phyloP scores from a whole-genome alignment of 768 basidiomycete genomes.

The Suillus subalutaceus region DNA sequence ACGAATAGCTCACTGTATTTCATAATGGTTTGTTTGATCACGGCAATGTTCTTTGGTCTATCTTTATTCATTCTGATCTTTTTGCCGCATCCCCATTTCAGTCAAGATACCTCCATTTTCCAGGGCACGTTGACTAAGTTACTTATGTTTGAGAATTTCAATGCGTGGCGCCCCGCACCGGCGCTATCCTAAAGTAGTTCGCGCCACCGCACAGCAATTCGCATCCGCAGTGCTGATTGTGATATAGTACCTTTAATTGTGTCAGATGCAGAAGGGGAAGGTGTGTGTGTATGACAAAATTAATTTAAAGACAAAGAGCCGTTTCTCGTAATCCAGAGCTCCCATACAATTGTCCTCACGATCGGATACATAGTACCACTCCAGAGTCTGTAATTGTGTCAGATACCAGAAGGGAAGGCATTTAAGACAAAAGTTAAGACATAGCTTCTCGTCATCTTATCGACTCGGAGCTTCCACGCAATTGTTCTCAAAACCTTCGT shows the following conservation, averaged over 20 bases:
- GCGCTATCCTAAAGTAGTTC: neutral
- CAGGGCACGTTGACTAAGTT: no score
- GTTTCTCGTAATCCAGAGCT: neutral
- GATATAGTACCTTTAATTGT: neutral
- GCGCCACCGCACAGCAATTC: neutral
- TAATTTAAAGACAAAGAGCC: neutral
- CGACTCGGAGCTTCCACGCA: constrained; percentile 7
- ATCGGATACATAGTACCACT: neutral
- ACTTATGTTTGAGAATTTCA: no score
- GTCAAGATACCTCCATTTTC: neutral
- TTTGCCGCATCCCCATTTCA: neutral
- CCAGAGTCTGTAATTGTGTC: neutral
- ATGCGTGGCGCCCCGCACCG: neutral
- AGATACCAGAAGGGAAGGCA: constrained; percentile 1
- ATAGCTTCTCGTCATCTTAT: neutral
- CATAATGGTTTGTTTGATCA: constrained; percentile 10
- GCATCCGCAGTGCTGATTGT: no score
- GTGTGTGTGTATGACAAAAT: neutral
- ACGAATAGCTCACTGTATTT: constrained; percentile 13
- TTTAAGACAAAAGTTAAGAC: constrained; percentile 1
- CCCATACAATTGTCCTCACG: neutral
- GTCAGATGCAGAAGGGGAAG: neutral
- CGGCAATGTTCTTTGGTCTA: constrained; percentile 10
- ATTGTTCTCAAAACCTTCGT: constrained; percentile 12
- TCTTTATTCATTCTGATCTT: constrained; percentile 17